Evolutionary conservation across 306 rosid species (phyloP).

Genomic region (Biancaea sappan): DNA sequence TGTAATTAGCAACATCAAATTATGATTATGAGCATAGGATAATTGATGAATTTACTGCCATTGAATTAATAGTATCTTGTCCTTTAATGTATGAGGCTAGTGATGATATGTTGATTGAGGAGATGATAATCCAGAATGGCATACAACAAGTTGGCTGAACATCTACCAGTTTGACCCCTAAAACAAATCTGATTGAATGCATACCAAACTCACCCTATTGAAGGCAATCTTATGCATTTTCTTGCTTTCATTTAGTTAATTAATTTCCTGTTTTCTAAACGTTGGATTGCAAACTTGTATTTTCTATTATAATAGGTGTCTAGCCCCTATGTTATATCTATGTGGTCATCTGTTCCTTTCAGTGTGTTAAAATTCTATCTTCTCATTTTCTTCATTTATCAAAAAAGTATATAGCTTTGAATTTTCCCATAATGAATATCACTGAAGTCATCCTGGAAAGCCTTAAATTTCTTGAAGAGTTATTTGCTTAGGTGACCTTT

Average conservation of each 20-base stretch:
- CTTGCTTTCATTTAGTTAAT: background rate
- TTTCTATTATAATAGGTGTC: background rate
- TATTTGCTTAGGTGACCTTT: conserved; percentile 6
- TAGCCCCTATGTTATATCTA: background rate
- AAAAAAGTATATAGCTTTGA: background rate
- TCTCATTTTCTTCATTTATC: background rate
- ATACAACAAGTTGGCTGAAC: background rate
- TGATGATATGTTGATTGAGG: background rate
- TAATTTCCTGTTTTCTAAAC: background rate
- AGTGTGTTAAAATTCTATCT: background rate
- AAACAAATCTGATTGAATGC: background rate
- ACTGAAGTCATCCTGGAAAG: conserved; percentile 2
- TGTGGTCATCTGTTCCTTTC: background rate
- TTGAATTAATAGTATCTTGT: background rate
- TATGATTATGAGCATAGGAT: background rate
- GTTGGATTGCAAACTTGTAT: background rate
- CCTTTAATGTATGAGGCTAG: background rate
- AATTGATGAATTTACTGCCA: background rate
- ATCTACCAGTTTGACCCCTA: background rate
- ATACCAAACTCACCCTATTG: background rate
- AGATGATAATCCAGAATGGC: background rate
- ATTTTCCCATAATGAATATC: conserved; percentile 15
- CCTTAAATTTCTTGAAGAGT: background rate
- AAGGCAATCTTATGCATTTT: background rate
- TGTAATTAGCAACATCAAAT: background rate